These are phyloP conservation scores for Pseudoperonospora humuli DNA, from an alignment of 352 stramenopile species.

Conservation along the genomic window DNA sequence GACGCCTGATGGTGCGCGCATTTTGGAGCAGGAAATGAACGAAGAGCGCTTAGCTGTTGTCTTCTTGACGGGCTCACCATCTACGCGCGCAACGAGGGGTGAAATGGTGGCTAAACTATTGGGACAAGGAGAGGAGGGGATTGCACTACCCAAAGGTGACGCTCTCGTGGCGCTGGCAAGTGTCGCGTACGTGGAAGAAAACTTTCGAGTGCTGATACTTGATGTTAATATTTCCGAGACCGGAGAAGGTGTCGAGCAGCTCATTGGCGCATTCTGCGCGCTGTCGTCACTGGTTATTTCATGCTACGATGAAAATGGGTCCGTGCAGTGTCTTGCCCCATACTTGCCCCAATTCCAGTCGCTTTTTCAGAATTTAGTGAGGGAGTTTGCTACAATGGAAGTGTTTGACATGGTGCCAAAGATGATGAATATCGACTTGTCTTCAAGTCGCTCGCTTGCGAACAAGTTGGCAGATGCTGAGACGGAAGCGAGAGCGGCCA, in stretches of 20 bases:
- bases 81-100: constrained; percentile 17
- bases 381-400: constrained; percentile 39
- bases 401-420: constrained; percentile 55
- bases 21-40: constrained; percentile 37
- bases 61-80: constrained; percentile 32
- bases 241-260: constrained; percentile 6
- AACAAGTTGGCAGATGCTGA: constrained; percentile 9
- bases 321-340: constrained; percentile 9
- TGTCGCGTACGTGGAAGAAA: constrained; percentile 35
- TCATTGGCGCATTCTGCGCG: constrained; percentile 39
- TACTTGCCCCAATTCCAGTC: constrained; percentile 34
- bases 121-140: neutral
- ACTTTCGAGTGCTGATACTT: constrained; percentile 49
- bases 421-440: constrained; percentile 47
- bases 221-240: constrained; percentile 17
- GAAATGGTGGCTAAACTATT: constrained; percentile 30
- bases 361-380: constrained; percentile 36
- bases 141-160: constrained; percentile 4
- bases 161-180: constrained; percentile 34
- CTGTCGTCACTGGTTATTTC: constrained; percentile 64
- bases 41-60: constrained; percentile 51
- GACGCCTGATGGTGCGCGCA: constrained; percentile 19
- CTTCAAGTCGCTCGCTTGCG: constrained; percentile 18
- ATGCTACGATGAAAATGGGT: constrained; percentile 28
- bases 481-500: constrained; percentile 3